Conservation (phyloP, 73 alveolate species). For the Paramecium octaurelia region DNA sequence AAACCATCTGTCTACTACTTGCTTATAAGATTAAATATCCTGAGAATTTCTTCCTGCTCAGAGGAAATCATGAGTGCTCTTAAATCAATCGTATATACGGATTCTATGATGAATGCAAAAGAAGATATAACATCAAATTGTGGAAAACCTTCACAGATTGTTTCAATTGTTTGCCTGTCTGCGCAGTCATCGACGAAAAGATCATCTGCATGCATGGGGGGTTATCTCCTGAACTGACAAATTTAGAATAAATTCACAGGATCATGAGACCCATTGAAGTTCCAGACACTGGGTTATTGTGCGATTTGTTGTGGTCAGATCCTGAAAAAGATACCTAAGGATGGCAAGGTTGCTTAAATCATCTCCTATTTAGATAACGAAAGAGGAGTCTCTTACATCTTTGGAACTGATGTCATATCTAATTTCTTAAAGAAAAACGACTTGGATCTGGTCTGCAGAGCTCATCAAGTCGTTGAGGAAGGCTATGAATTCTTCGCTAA, state of each 20-base stretch:
- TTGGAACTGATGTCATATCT: constrained; percentile 90
- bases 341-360: constrained; percentile 68
- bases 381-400: constrained; percentile 96
- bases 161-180: constrained; percentile 85
- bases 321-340: constrained; percentile 94
- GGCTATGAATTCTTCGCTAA: constrained; percentile 98
- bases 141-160: constrained; percentile 87
- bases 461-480: constrained; percentile 98
- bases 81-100: constrained; percentile 88
- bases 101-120: constrained; percentile 85
- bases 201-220: constrained; percentile 96
- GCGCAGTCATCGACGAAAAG: constrained; percentile 82
- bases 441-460: constrained; percentile 96
- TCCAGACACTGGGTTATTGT: constrained; percentile 85
- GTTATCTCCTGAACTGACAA: constrained; percentile 84
- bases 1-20: constrained; percentile 70
- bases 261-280: constrained; percentile 88
- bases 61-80: constrained; percentile 93
- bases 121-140: constrained; percentile 79
- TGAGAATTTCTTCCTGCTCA: constrained; percentile 79
- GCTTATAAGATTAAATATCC: constrained; percentile 83
- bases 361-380: constrained; percentile 75
- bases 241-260: constrained; percentile 71
- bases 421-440: constrained; percentile 92
- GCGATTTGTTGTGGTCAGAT: constrained; percentile 89